Evolutionary conservation across 495 filamentous ascomycete genomes (phyloP), one percentile per base, ranked within the genome.

Genomic region (Hyaloscypha bicolor): DNA sequence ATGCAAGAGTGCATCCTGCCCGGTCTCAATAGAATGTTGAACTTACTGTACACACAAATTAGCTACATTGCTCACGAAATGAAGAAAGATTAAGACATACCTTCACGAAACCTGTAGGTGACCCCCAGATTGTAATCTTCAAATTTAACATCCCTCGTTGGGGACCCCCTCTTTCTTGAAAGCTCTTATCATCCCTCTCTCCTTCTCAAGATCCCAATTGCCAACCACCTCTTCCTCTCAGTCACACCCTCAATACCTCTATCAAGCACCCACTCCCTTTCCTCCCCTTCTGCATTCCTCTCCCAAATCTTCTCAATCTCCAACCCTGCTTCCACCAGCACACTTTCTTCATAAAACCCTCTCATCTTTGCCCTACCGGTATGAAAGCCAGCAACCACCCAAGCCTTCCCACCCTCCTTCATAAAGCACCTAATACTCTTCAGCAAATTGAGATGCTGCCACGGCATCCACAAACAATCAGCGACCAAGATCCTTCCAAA

Each of bases 391-490:
- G 88, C 89, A 22, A 93, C 81, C 9, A 90, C 85, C 81, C 88
- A 90, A 9, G 90, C 83, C 39, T 56, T 70, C 4, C 70, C 72
- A 1, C 63, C 53, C n/a, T 30, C 62, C 3, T 80, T 82, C 42
- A 97, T 82, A 76, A 97, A 95, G 78, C 88, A 88, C 14, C 79
- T 76, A 74, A 97, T 88, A 9, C 90, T 93, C 25, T 76, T 77
- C 51, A 79, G 82, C 16, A 97, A 85, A 72, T 91, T 91, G 31
- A 77, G 80, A 73, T 97, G 93, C 79, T 95, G 86, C 73, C 79
- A 83, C 14, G 80, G 83, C 90, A 96, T 93, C 93, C 93, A 97
- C 66, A 92, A 81, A 75, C 92, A 96, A 73, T 97, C 93, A 52
- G 91, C 90, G 2, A 88, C 90, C 37, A 96, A 80, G 30, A 97